Conservation (phyloP, 202 grass and related monocot species). For the Cymbopogon flexuosus region DNA sequence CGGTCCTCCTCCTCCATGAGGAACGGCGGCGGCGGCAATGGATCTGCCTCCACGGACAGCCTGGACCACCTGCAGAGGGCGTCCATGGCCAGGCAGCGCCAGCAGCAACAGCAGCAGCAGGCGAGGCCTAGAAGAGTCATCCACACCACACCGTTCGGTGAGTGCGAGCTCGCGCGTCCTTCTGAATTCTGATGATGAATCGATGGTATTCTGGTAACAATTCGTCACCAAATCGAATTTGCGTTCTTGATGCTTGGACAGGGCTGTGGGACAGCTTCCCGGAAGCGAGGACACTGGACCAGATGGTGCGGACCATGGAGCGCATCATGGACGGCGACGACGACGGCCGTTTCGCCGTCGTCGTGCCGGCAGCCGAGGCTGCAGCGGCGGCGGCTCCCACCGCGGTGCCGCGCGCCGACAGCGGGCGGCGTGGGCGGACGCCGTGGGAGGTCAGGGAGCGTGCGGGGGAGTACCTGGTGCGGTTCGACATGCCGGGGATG, state of each 20-base stretch:
- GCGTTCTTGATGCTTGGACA: background rate
- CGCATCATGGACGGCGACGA: constrained; percentile 35
- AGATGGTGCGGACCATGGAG: constrained; percentile 61
- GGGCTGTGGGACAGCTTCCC: constrained; percentile 59
- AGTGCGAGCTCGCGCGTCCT: background rate
- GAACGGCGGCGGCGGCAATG: background rate
- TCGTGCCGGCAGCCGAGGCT: background rate
- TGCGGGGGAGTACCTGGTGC: constrained; percentile 35
- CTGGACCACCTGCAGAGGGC: constrained; percentile 44
- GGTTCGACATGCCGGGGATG: constrained; percentile 63
- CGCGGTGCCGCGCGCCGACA: background rate
- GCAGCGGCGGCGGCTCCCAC: background rate
- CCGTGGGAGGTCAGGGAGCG: constrained; percentile 60
- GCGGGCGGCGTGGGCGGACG: constrained; percentile 31
- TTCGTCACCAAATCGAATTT: background rate
- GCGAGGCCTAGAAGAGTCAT: background rate
- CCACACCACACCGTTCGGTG: constrained; percentile 38
- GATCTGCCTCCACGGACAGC: constrained; percentile 19
- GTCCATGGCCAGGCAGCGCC: background rate
- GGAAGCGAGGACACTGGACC: constrained; percentile 45
- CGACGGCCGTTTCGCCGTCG: constrained; percentile 3
- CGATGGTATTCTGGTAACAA: background rate
- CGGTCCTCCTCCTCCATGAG: background rate
- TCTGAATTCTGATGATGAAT: background rate
- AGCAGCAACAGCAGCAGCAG: background rate